These are phyloP conservation scores for Senna tora DNA, from an alignment of 306 rosid genomes.

Conservation along the genomic window DNA sequence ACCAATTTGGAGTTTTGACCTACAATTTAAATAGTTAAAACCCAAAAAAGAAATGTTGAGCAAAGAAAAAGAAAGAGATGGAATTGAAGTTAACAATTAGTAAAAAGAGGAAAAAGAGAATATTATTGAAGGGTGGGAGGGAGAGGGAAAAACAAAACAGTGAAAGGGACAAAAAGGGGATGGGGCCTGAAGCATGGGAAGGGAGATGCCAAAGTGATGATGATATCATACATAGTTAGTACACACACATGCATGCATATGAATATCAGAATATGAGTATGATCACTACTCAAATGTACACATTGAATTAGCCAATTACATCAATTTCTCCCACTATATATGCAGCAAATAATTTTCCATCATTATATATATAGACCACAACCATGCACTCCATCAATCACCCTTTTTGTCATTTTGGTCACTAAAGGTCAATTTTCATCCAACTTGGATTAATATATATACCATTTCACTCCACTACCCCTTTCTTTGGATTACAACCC, in stretches of 20 bases:
- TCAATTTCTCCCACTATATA: too few species aligned
- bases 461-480: constrained; percentile 26
- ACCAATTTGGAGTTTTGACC: too few species aligned
- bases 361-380: too few species aligned
- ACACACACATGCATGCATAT: constrained; percentile 34
- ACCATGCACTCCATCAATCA: constrained; percentile 40
- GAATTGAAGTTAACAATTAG: background rate
- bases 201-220: constrained; percentile 38
- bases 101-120: constrained; percentile 4
- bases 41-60: background rate
- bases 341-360: constrained; percentile 54
- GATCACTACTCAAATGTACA: constrained; percentile 44
- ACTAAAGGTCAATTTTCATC: constrained; percentile 57
- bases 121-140: background rate
- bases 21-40: background rate
- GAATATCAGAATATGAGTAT: constrained; percentile 39
- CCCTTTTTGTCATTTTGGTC: constrained; percentile 57
- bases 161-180: constrained; percentile 56
- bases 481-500: constrained; percentile 29
- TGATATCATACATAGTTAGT: background rate
- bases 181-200: constrained; percentile 51
- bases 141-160: constrained; percentile 7
- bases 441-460: constrained; percentile 7
- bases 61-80: background rate
- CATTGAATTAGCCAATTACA: constrained; percentile 51